Base-by-base conservation (phyloP, 306 rosid species). In the Prunus mira region DNA sequence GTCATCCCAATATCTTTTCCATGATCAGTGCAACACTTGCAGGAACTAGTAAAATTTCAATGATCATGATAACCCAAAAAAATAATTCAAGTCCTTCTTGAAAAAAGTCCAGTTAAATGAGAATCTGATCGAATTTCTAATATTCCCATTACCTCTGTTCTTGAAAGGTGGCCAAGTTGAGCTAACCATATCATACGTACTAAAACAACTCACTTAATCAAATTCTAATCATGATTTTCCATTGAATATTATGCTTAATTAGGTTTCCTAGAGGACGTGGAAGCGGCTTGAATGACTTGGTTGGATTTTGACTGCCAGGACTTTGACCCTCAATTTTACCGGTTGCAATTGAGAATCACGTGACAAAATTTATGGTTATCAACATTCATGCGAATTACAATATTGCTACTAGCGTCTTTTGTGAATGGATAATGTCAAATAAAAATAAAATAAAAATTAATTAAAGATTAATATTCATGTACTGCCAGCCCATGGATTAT, bases 321-420 rank as follows among this genome's bases (percentile, higher is more conserved):
- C 62, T 78, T 78, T 76, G 87, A 86, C 76, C 69, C 50, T 80
- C 50, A 80, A 60, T 38, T 70, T 80, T 45, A 47, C 47, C 10
- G 25, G 51, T 22, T 60, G 46, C 25, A n/a, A 19, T 24, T 56
- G 71, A 61, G 45, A 20, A 43, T 72, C 85, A 74, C 83, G 79
- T 83, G 81, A 41, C 77, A 83, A 45, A n/a, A 14, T 50, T 76
- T 9, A 28, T 2, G 22, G 41, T 71, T 19, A 25, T 25, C 61
- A 30, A 12, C 24, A 1, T 41, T 0, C 43, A 52, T 22, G 12
- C 67, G 28, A 62, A 27, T 28, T 28, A 15, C 14, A 28, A 0
- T 64, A 32, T 6, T 27, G 54, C 54, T 49, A n/a, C 20, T 56
- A 9, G n/a, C 4, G 57, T 52, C 57, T 2, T 52, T 52, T 52